Evolutionary conservation across 2,329 filamentous ascomycete species (phyloP), one percentile per base, ranked within the genome.

Genomic region (Aspergillus chevalieri): DNA sequence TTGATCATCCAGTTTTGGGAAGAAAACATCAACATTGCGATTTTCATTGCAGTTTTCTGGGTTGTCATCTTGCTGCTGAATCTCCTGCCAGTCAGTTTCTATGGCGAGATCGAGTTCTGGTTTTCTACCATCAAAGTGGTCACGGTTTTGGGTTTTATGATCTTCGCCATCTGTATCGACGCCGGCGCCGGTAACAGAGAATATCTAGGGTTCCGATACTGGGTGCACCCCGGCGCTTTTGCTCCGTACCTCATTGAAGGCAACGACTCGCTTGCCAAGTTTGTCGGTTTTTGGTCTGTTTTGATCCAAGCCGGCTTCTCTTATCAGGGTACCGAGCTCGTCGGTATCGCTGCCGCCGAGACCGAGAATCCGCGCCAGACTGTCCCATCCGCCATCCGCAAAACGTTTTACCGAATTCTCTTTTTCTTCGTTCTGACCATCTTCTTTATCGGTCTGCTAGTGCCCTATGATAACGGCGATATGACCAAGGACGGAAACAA

Each of bases 31-130:
- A 83, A 75, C 59, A 81, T 88, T 48, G 86, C 78, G 51, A 83
- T 90, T 56, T 87, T 85, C 68, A 88, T 90, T 58, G 78, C 78
- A 36, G 72, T 89, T 48, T 89, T 90, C 70, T 88, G 85, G 79
- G 76, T 83, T 28, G 65, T 86, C 30, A 85, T 91, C 61, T 85
- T 83, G 0, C 73, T 74, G 1, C 64, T 85, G 61, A 90, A 91
- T 68, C 82, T 87, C 63, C 66, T 90, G 33, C 85, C 86, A 2
- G 81, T 91, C 42, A 78, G 79, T 46, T 82, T 82, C 56, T 91
- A 88, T 57, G 87, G 86, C 36, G 85, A 91, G 63, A 74, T 88
- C 24, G 88, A 92, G 65, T 88, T 90, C 69, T 89, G 84, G 79
- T 83, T 91, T 58, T 83, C 85, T 5, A 81, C 77, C 50, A 82